These are phyloP conservation scores for Cyclotella atomus DNA, from an alignment of 108 stramenopile species.

Conservation along the genomic window DNA sequence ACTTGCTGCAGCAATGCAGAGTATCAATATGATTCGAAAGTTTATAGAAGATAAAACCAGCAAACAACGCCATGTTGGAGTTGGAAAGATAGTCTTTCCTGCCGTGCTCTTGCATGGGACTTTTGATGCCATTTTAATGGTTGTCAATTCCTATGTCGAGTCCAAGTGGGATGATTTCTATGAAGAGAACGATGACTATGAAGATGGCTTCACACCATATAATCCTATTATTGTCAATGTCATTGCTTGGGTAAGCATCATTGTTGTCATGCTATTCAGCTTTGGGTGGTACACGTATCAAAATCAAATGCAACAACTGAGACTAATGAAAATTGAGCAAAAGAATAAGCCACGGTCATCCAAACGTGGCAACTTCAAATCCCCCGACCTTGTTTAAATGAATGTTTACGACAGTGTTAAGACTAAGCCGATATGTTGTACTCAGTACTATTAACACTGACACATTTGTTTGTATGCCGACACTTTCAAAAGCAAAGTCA, in stretches of 20 bases:
- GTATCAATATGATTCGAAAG: slow-evolving; percentile 82
- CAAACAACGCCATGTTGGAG: slow-evolving; percentile 69
- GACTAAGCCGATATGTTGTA: too few species aligned
- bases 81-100: slow-evolving; percentile 83
- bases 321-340: slow-evolving; percentile 72
- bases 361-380: slow-evolving; percentile 22
- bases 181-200: slow-evolving; percentile 63
- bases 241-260: slow-evolving; percentile 68
- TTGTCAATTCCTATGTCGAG: slow-evolving; percentile 80
- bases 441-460: too few species aligned
- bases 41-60: slow-evolving; percentile 71
- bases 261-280: slow-evolving; percentile 62
- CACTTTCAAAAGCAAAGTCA: too few species aligned
- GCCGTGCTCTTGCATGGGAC: slow-evolving; percentile 85
- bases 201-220: slow-evolving; percentile 57
- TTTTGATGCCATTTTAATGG: slow-evolving; percentile 83
- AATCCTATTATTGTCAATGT: slow-evolving; percentile 66
- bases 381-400: slow-evolving; percentile 12
- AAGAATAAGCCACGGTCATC: slow-evolving; percentile 39
- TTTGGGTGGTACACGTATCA: slow-evolving; percentile 73
- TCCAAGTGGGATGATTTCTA: slow-evolving; percentile 64
- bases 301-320: slow-evolving; percentile 58
- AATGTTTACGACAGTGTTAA: too few species aligned
- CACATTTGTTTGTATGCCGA: too few species aligned
- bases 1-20: slow-evolving; percentile 88